These are phyloP conservation scores for Diaporthe amygdali DNA, from an alignment of 2,329 filamentous ascomycete species.

Conservation along the genomic window DNA sequence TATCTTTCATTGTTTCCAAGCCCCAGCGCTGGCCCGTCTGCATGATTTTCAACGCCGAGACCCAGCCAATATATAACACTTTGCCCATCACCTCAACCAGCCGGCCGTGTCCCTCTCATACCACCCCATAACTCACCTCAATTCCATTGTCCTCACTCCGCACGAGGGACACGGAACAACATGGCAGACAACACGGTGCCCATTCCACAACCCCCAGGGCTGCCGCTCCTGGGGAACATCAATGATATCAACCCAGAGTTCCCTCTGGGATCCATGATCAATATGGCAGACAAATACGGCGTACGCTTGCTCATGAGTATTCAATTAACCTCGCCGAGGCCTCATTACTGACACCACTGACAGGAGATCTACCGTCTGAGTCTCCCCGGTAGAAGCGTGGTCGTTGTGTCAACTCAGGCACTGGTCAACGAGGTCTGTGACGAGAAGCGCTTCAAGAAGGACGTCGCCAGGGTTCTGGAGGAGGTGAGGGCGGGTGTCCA, in stretches of 20 bases:
- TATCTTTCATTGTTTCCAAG: background rate
- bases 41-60: background rate
- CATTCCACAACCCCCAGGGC: conserved; percentile 68
- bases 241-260: conserved; percentile 65
- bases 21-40: background rate
- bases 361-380: conserved; percentile 27
- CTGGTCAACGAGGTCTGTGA: conserved; percentile 67
- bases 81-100: background rate
- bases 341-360: conserved; percentile 25
- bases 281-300: conserved; percentile 71
- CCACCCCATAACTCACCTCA: background rate
- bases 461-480: conserved; percentile 52
- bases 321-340: background rate
- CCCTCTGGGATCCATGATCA: conserved; percentile 58
- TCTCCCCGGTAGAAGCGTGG: conserved; percentile 23
- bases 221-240: conserved; percentile 71
- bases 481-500: conserved; percentile 64
- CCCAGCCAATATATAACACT: background rate
- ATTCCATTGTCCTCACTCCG: background rate
- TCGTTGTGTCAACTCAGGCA: conserved; percentile 21
- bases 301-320: conserved; percentile 23
- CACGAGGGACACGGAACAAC: background rate
- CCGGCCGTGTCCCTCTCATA: background rate
- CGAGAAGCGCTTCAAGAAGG: conserved; percentile 67
- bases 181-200: conserved; percentile 37